A percentile compares a stretch with the other conserved stretches of the same genome.
Conservation (phyloP, 2,329 filamentous ascomycete genomes). For the Cladophialophora yegresii region DNA sequence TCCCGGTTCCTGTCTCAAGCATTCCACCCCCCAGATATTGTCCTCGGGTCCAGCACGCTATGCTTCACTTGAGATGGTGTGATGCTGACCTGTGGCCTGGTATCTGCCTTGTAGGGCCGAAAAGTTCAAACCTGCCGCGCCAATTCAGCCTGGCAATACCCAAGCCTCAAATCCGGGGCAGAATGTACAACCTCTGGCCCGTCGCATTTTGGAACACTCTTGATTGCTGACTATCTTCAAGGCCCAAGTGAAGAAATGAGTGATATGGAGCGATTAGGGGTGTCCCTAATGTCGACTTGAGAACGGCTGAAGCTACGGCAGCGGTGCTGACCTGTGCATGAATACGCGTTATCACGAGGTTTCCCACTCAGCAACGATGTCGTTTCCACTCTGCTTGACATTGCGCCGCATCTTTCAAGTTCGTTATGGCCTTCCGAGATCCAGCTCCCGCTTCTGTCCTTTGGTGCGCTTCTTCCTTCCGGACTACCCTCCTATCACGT, state of each 20-base stretch:
- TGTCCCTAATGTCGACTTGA: not conserved
- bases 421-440: not conserved
- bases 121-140: slow-evolving; percentile 27
- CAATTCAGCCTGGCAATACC: slow-evolving; percentile 13
- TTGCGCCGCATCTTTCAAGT: not conserved
- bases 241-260: slow-evolving; percentile 8
- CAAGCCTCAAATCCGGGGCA: slow-evolving; percentile 13
- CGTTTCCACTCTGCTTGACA: not conserved
- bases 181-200: slow-evolving; percentile 12
- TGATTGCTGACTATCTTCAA: not conserved
- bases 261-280: not conserved
- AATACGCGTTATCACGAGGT: not conserved
- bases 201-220: not conserved
- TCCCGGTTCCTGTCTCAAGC: not conserved
- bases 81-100: not conserved
- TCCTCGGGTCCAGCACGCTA: not conserved
- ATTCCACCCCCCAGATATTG: not conserved
- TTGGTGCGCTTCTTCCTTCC: not conserved
- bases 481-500: not conserved
- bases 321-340: not conserved
- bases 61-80: not conserved
- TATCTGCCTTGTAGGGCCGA: slow-evolving; percentile 13
- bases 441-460: not conserved
- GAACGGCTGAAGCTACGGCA: not conserved
- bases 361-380: not conserved